Evolutionary conservation across 139 green algal species (phyloP).

Genomic region (Chlamydomonas schloesseri): DNA sequence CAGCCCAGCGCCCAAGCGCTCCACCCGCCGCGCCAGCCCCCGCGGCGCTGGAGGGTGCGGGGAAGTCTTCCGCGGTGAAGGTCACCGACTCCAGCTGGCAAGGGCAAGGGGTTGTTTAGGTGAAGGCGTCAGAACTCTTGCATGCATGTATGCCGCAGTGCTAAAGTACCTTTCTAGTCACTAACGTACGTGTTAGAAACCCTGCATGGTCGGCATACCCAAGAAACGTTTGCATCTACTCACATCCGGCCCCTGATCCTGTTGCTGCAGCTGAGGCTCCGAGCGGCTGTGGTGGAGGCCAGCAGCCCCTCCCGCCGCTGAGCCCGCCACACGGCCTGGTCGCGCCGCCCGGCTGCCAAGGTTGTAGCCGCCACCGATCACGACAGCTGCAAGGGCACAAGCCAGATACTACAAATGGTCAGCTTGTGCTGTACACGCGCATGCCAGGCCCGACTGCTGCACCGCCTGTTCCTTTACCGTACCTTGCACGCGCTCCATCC

Average conservation of each 20-base stretch:
- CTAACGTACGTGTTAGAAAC: too few relatives aligned
- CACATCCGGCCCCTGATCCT: neutral
- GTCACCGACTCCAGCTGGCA: constrained; percentile 32
- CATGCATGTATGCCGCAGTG: too few relatives aligned
- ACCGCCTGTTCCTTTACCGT: too few relatives aligned
- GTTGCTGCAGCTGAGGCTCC: constrained; percentile 39
- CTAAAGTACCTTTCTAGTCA: too few relatives aligned
- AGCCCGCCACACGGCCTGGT: neutral
- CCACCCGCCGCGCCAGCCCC: neutral
- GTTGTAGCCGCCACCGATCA: constrained; percentile 61
- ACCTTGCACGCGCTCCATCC: too few relatives aligned
- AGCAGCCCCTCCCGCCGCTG: neutral
- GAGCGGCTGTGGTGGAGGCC: constrained; percentile 58
- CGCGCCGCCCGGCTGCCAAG: constrained; percentile 24
- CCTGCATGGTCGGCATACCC: neutral
- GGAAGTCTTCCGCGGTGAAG: constrained; percentile 74
- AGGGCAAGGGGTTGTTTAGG: neutral
- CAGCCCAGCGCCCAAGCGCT: constrained; percentile 60
- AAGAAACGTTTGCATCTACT: neutral
- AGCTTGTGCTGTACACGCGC: too few relatives aligned
- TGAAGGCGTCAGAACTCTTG: too few relatives aligned
- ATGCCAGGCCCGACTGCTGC: too few relatives aligned
- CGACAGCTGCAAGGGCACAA: constrained; percentile 9
- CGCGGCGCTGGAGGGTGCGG: constrained; percentile 39
- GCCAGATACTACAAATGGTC: too few relatives aligned